These are phyloP conservation scores for Adansonia grandidieri DNA, from an alignment of 441 rosid genomes.

Conservation along the genomic window DNA sequence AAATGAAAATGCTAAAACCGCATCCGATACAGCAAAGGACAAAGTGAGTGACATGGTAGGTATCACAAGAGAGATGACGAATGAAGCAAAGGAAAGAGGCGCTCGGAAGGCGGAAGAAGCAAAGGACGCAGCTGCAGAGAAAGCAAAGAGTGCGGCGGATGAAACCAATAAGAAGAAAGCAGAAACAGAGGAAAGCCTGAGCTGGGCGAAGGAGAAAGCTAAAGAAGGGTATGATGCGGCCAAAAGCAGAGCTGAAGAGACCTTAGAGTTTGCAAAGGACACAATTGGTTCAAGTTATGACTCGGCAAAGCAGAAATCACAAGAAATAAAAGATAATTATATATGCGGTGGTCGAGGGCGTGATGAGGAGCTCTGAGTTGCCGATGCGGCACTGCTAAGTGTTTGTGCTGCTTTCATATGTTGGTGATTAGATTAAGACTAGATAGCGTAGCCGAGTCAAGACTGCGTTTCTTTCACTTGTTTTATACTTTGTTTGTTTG, in stretches of 20 bases:
- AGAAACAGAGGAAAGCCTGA: constrained; percentile 31
- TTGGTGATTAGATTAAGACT: neutral
- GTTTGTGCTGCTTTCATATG: neutral
- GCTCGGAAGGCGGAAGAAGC: constrained; percentile 13
- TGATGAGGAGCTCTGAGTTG: constrained; percentile 44
- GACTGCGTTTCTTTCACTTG: neutral
- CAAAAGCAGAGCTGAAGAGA: constrained; percentile 35
- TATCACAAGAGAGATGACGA: constrained; percentile 11
- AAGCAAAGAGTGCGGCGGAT: constrained; percentile 15
- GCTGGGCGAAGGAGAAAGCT: constrained; percentile 32
- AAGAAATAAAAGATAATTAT: constrained; percentile 32
- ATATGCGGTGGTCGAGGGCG: constrained; percentile 2
- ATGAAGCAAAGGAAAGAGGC: constrained; percentile 10
- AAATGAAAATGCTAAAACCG: constrained; percentile 13
- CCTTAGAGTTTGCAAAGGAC: constrained; percentile 28
- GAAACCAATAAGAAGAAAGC: constrained; percentile 20
- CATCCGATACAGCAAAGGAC: constrained; percentile 11
- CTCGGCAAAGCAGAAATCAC: constrained; percentile 33
- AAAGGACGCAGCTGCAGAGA: constrained; percentile 8
- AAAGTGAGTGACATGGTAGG: constrained; percentile 17
- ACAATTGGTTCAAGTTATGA: constrained; percentile 20
- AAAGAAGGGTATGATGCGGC: constrained; percentile 24
- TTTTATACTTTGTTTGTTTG: neutral
- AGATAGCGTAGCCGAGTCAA: neutral
- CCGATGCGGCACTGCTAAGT: neutral